Evolutionary conservation across 1,139 yeast species (phyloP), one percentile per base, ranked within the genome.

Genomic region (Yamadazyma epiphylla): DNA sequence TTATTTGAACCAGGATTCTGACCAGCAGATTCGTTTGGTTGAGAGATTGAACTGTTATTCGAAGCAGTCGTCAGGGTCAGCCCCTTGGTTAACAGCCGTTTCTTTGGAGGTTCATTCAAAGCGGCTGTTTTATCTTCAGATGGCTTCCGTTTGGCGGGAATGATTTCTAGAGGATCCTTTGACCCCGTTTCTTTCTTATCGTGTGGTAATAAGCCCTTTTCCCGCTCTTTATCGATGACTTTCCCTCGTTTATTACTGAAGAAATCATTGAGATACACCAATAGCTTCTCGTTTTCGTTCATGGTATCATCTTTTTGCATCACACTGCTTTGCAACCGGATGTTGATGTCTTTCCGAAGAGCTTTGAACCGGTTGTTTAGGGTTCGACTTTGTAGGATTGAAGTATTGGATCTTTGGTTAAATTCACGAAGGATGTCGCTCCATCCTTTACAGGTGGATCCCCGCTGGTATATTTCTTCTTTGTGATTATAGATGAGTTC

Each of bases 381-480:
- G 6, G 63, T 58, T 25, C 63, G 29, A n/a, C 56, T 46, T 35
- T 57, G 63, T 3, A 55, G 35, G 12, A 57, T 50, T 12, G 40
- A 42, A 20, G 55, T 31, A 16, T 46, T 35, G 27, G 43, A 41
- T 13, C 36, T 35, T 4, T 37, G 35, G 33, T 58, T 58, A 32
- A 56, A 57, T 27, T 53, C 51, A 13, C 36, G 36, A 14, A 57
- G 42, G 7, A 58, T 50, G 5, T 36, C 31, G 15, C 49, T 51
- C 64, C 64, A 58, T 1, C 60, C 57, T 34, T 48, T 54, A 24
- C 55, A 42, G 14, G 56, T 52, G 22, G 49, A 45, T 2, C 64
- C 64, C 26, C 62, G 35, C n/a, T 53, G 53, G 36, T 53, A 55
- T 4, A 58, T 40, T 19, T 49, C 57, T 15, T 47, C 45, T 10